phyloP scores from a whole-genome alignment of 352 stramenopile genomes.

The Phytophthora macrochlamydospora region DNA sequence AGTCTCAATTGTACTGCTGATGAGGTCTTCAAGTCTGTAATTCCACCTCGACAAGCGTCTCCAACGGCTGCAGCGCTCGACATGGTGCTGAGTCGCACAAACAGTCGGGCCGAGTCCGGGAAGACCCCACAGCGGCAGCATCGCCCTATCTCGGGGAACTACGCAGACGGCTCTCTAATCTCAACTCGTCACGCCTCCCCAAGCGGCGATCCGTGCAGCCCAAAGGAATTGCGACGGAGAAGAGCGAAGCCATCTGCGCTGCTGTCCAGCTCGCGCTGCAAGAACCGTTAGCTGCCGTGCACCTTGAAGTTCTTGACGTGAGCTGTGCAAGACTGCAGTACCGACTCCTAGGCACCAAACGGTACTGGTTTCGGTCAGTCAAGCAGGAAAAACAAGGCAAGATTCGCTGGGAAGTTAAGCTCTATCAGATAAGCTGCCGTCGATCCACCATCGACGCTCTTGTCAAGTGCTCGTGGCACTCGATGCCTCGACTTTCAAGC shows the following conservation, averaged over 20 bases:
- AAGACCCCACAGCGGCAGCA: constrained; percentile 3
- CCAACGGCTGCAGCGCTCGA: neutral
- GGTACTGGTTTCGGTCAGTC: constrained; percentile 72
- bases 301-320: constrained; percentile 43
- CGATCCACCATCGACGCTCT: constrained; percentile 40
- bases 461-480: constrained; percentile 38
- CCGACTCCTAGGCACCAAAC: constrained; percentile 53
- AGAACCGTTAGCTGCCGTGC: constrained; percentile 14
- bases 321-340: constrained; percentile 69
- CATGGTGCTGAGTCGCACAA: constrained; percentile 24
- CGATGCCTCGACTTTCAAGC: constrained; percentile 34
- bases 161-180: constrained; percentile 17
- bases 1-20: neutral
- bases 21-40: neutral
- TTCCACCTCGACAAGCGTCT: neutral
- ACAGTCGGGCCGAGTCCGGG: constrained; percentile 13
- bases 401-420: constrained; percentile 64
- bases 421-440: constrained; percentile 58
- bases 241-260: constrained; percentile 25
- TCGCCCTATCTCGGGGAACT: constrained; percentile 26
- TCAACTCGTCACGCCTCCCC: constrained; percentile 18
- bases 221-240: constrained; percentile 26
- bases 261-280: constrained; percentile 18
- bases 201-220: constrained; percentile 14
- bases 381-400: constrained; percentile 68